Evolutionary conservation across 495 filamentous ascomycete genomes (phyloP).

Genomic region (Penicillium ucsense): DNA sequence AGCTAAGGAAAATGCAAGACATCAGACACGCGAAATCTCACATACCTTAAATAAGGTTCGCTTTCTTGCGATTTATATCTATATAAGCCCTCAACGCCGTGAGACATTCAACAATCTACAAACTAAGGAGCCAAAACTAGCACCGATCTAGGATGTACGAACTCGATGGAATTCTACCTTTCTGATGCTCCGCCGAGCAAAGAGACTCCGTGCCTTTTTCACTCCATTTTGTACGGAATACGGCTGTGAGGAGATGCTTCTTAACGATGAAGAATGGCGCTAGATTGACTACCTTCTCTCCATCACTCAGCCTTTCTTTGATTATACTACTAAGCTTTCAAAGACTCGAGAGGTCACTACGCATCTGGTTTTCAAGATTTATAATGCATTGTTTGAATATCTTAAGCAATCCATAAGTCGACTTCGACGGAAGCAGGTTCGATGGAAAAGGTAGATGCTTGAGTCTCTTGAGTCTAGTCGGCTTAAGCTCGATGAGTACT

Average conservation of each 20-base stretch:
- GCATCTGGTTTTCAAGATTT: slow-evolving; percentile 7
- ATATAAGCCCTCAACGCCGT: background rate
- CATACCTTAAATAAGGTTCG: background rate
- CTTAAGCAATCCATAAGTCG: background rate
- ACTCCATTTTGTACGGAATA: background rate
- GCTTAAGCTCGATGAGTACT: too few relatives aligned
- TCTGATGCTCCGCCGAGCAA: slow-evolving; percentile 11
- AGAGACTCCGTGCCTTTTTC: slow-evolving; percentile 5
- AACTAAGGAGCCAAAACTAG: slow-evolving; percentile 6
- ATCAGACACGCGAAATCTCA: slow-evolving; percentile 1
- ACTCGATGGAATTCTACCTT: background rate
- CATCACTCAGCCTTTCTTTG: slow-evolving; percentile 7
- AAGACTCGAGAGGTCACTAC: slow-evolving; percentile 9
- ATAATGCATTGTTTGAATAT: slow-evolving; percentile 5
- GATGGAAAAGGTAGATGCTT: too few relatives aligned
- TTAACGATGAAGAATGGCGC: slow-evolving; percentile 8
- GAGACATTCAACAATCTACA: slow-evolving; percentile 1
- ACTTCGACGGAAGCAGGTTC: too few relatives aligned
- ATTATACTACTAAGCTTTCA: slow-evolving; percentile 7
- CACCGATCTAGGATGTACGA: slow-evolving; percentile 14
- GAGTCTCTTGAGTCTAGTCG: too few relatives aligned
- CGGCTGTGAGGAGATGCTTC: background rate
- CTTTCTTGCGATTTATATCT: slow-evolving; percentile 2
- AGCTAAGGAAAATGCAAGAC: background rate
- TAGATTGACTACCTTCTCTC: slow-evolving; percentile 14